Evolutionary conservation across 768 basidiomycete genomes (phyloP).

Genomic region (Amylocystis lapponica): DNA sequence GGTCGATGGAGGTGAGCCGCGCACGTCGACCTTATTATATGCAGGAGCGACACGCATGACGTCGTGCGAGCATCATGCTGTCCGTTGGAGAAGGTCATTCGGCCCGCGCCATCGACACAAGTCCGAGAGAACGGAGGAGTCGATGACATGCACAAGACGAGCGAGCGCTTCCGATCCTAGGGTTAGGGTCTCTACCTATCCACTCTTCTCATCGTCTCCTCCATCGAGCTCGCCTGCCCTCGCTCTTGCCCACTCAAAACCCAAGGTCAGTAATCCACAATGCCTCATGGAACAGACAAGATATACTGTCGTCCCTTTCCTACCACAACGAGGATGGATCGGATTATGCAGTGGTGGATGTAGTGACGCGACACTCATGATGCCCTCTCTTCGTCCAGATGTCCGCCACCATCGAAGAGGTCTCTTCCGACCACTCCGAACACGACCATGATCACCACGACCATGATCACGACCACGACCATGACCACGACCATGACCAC

Average conservation of each 20-base stretch:
- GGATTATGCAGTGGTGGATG: background rate
- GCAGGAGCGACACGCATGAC: too few species aligned
- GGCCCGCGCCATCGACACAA: too few species aligned
- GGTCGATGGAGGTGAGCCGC: too few species aligned
- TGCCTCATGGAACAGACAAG: background rate
- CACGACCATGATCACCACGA: constrained; percentile 41
- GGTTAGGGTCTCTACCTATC: background rate
- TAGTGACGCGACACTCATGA: background rate
- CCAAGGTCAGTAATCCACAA: background rate
- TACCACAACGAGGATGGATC: constrained; percentile 8
- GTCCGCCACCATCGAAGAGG: constrained; percentile 83
- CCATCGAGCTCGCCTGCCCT: constrained; percentile 2
- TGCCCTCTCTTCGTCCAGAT: constrained; percentile 35
- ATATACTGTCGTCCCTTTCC: background rate
- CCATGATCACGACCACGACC: constrained; percentile 53
- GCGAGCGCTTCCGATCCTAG: too few species aligned
- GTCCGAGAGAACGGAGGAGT: too few species aligned
- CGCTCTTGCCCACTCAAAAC: background rate
- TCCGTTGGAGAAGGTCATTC: too few species aligned
- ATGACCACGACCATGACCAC: constrained; percentile 49
- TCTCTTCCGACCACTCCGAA: constrained; percentile 74
- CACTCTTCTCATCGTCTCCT: background rate
- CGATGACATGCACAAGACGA: too few species aligned
- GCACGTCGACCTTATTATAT: too few species aligned
- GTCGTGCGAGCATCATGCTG: too few species aligned